These are phyloP conservation scores for Termitomyces sp. DNA, from an alignment of 768 basidiomycete genomes.

Conservation along the genomic window DNA sequence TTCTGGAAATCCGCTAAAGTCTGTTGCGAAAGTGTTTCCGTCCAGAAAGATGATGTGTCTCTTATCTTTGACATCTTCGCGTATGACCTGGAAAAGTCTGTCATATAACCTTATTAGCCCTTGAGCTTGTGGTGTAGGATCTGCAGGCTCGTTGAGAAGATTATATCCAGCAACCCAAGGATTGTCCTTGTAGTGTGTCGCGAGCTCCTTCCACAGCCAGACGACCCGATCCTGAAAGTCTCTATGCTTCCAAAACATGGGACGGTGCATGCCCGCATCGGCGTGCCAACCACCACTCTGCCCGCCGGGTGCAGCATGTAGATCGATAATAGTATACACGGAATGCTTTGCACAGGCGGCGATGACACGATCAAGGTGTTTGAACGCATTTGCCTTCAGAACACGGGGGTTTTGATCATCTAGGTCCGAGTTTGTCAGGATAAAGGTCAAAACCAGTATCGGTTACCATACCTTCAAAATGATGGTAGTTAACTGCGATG, in stretches of 20 bases:
- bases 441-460: not conserved
- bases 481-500: conserved; percentile 68
- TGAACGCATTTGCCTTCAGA: conserved; percentile 72
- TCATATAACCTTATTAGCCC: conserved; percentile 66
- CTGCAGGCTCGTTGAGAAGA: conserved; percentile 79
- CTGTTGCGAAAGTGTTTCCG: conserved; percentile 82
- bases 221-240: conserved; percentile 80
- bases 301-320: conserved; percentile 74
- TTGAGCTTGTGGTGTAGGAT: conserved; percentile 57
- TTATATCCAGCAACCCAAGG: conserved; percentile 86
- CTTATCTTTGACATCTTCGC: conserved; percentile 57
- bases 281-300: conserved; percentile 78
- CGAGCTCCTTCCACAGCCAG: conserved; percentile 75
- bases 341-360: conserved; percentile 68
- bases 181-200: conserved; percentile 70
- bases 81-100: conserved; percentile 66
- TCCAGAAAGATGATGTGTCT: conserved; percentile 79
- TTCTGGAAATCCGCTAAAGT: conserved; percentile 59
- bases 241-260: conserved; percentile 77
- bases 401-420: conserved; percentile 78
- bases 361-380: conserved; percentile 78
- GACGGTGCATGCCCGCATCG: conserved; percentile 69
- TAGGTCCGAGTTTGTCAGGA: conserved; percentile 8
- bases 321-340: conserved; percentile 77
- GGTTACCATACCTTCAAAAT: conserved; percentile 51